Evolutionary conservation across 106 monocot species (phyloP), one percentile per base, ranked within the genome.

Genomic region (Dendrobium officinale): DNA sequence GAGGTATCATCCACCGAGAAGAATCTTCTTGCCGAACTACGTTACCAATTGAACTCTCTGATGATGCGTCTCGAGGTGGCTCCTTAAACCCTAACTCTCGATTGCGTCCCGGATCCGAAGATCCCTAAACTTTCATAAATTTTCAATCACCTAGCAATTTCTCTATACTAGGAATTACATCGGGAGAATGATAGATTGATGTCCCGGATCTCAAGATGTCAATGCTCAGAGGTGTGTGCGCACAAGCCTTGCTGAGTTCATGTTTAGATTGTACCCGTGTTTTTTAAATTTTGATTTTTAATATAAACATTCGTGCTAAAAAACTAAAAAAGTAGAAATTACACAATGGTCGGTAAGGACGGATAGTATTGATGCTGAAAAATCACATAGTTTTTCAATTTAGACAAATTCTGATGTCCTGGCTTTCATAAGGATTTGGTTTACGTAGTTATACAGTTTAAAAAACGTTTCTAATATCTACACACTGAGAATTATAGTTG

Each of bases 161-260:
- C 19, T 68, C 16, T 70, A 47, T 72, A 18, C 20, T 42, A 93
- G 93, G 93, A 93, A 82, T 87, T 93, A 79, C 87, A 93, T 86
- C 31, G 68, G 64, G 93, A 89, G 84, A 93, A 91, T 74, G 79
- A 80, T 82, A 78, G 77, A 24, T 79, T 93, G 72, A 16, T 54
- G 55, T 64, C 77, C 58, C 83, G 49, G 59, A 19, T 89, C 20
- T 84, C 82, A 13, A 82, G 77, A 24, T 93, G 93, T 74, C 77
- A 77, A 8, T 90, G 90, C 51, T 82, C 90, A 17, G 85, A 84
- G 86, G 88, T 90, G 43, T 80, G 64, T 67, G 42, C 7, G 3
- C 72, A 33, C 40, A 26, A 24, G 64, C 7, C 64, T 66, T 22
- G 26, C 6, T 15, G 64, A 66, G 26, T 66, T 66, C 26, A 2